Conservation (phyloP, 257 asterid species). For the Capsicum baccatum region DNA sequence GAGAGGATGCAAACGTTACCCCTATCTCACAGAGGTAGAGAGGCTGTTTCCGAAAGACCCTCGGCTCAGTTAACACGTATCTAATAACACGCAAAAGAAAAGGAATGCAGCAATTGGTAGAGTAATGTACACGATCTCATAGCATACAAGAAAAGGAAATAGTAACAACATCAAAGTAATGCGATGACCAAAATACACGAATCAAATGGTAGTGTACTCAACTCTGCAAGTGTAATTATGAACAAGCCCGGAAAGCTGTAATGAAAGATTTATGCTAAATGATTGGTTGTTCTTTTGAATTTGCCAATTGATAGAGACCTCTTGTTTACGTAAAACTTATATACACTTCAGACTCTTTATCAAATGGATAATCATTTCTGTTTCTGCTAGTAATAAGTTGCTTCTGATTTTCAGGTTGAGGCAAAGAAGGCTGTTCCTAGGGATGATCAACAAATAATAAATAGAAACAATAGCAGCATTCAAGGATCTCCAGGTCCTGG, state of each 20-base stretch:
- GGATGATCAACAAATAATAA: conserved; percentile 68
- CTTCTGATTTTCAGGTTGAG: conserved; percentile 63
- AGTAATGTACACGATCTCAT: no score
- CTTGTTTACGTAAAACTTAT: background rate
- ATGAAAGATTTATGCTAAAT: conserved; percentile 7
- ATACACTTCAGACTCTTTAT: background rate
- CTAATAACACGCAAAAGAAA: no score
- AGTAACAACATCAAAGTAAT: no score
- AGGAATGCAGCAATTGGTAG: no score
- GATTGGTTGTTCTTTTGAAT: background rate
- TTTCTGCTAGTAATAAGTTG: conserved; percentile 27
- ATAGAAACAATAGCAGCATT: conserved; percentile 62
- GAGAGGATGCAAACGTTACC: no score
- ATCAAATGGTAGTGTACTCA: background rate
- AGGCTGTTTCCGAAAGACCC: no score
- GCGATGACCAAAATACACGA: no score
- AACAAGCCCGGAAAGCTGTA: background rate
- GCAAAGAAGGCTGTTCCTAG: conserved; percentile 92
- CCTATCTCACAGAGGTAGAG: no score
- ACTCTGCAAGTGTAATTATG: background rate
- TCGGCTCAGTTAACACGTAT: no score
- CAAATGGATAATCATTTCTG: conserved; percentile 11
- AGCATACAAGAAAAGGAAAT: no score
- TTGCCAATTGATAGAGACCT: conserved; percentile 6
- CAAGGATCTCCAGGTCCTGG: conserved; percentile 79